Percentiles rank a stretch among this genome's conserved stretches.
Conservation (phyloP, 2,329 filamentous ascomycete genomes). For the Gliomastix tumulicola region DNA sequence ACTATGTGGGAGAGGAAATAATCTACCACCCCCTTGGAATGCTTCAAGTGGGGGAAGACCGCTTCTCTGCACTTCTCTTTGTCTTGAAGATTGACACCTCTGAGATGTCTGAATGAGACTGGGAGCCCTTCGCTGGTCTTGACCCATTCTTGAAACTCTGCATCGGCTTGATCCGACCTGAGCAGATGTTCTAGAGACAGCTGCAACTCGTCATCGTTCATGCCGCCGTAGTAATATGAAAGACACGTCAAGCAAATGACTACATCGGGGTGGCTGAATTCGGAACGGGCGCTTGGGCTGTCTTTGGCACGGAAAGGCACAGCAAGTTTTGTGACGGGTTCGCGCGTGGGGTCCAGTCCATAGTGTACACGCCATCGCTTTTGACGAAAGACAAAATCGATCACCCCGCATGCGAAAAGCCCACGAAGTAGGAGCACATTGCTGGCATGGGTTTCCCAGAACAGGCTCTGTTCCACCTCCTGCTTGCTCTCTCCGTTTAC, state of each 20-base stretch:
- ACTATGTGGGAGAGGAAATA: conserved; percentile 54
- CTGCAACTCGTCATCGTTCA: conserved; percentile 42
- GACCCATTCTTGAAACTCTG: conserved; percentile 46
- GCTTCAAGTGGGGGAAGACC: conserved; percentile 46
- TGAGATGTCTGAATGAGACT: conserved; percentile 27
- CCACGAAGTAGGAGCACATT: conserved; percentile 44
- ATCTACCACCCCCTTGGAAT: conserved; percentile 49
- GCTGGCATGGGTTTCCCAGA: conserved; percentile 27
- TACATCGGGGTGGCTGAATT: conserved; percentile 57
- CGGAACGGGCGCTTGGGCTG: conserved; percentile 42
- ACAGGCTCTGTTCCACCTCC: conserved; percentile 22
- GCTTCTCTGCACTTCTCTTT: conserved; percentile 30
- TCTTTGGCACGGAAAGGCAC: conserved; percentile 58
- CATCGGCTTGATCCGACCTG: conserved; percentile 40
- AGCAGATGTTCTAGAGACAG: conserved; percentile 37
- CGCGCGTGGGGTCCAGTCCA: conserved; percentile 38
- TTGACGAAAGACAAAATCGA: conserved; percentile 42
- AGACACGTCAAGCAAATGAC: conserved; percentile 49
- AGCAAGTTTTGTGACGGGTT: conserved; percentile 36
- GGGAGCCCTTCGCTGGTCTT: conserved; percentile 23
- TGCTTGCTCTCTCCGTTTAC: conserved; percentile 20
- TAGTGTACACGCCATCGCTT: conserved; percentile 63
- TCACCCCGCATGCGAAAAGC: conserved; percentile 46
- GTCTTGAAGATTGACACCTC: conserved; percentile 54
- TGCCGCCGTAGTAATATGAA: conserved; percentile 49